Conservation (phyloP, 1,284 basidiomycete genomes). For the Cystobasidiaceae sp. region DNA sequence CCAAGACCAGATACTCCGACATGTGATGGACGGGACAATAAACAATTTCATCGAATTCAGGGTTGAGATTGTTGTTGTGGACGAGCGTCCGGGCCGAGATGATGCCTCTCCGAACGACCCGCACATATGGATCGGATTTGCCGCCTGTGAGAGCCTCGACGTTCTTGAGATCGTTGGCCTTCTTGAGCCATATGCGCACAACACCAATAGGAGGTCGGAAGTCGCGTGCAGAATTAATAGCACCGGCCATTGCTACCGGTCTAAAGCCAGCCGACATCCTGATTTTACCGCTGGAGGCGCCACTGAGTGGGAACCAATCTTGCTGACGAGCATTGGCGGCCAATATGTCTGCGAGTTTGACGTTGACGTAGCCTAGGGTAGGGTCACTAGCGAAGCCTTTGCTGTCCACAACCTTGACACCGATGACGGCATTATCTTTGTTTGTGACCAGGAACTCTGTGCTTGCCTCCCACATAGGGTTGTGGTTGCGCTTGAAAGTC, state of each 20-base stretch:
- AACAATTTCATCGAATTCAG: conserved; percentile 89
- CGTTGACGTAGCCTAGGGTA: conserved; percentile 69
- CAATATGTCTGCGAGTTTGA: conserved; percentile 74
- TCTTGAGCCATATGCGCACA: conserved; percentile 74
- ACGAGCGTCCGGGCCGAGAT: conserved; percentile 68
- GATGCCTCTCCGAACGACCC: conserved; percentile 69
- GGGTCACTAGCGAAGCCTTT: conserved; percentile 79
- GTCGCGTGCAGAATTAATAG: conserved; percentile 73
- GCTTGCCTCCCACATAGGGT: conserved; percentile 71
- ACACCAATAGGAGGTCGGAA: conserved; percentile 91
- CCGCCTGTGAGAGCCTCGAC: conserved; percentile 61
- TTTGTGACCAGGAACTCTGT: conserved; percentile 87
- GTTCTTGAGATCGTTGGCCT: conserved; percentile 89
- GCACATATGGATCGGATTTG: conserved; percentile 86
- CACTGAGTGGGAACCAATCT: conserved; percentile 90
- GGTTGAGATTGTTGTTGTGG: conserved; percentile 57
- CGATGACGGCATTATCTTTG: conserved; percentile 66
- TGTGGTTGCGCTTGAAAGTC: conserved; percentile 70
- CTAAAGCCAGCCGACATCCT: conserved; percentile 89
- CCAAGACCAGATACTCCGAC: conserved; percentile 60
- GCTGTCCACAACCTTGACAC: conserved; percentile 73
- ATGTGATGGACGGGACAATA: conserved; percentile 62
- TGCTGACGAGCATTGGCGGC: conserved; percentile 61
- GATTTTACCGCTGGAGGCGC: conserved; percentile 69
- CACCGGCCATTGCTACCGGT: conserved; percentile 86